phyloP scores from a whole-genome alignment of 495 filamentous ascomycete genomes.

The Astrothelium macrocarpum region DNA sequence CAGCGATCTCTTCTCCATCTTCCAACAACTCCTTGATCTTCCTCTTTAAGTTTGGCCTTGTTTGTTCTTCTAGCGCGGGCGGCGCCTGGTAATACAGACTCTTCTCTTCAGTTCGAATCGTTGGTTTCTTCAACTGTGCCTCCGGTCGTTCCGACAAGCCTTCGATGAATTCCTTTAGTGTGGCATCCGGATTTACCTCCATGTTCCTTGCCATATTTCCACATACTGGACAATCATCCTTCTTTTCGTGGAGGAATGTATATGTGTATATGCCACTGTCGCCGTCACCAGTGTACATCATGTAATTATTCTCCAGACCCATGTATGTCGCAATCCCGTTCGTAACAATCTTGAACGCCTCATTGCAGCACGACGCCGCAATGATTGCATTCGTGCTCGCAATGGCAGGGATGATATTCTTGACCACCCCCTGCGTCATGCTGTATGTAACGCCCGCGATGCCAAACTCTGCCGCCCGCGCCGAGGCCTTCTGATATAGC shows the following conservation, averaged over 20 bases:
- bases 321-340: slow-evolving; percentile 62
- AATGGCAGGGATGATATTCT: slow-evolving; percentile 99
- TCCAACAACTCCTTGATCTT: slow-evolving; percentile 57
- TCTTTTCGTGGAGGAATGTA: slow-evolving; percentile 86
- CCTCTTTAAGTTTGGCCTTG: slow-evolving; percentile 68
- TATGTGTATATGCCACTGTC: slow-evolving; percentile 94
- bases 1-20: slow-evolving; percentile 63
- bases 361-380: slow-evolving; percentile 89
- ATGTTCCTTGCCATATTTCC: slow-evolving; percentile 69
- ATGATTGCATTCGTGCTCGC: slow-evolving; percentile 96
- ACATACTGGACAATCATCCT: slow-evolving; percentile 90
- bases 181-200: slow-evolving; percentile 57
- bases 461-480: slow-evolving; percentile 75
- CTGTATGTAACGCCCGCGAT: slow-evolving; percentile 91
- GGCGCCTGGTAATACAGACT: slow-evolving; percentile 87
- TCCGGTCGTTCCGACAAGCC: slow-evolving; percentile 73
- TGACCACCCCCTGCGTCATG: slow-evolving; percentile 96
- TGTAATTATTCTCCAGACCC: slow-evolving; percentile 65
- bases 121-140: slow-evolving; percentile 68
- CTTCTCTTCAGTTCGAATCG: slow-evolving; percentile 66
- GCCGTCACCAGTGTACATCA: slow-evolving; percentile 98
- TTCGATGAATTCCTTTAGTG: slow-evolving; percentile 78
- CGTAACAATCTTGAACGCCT: slow-evolving; percentile 90
- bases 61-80: slow-evolving; percentile 68
- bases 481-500: slow-evolving; percentile 80